Percentiles rank a stretch among this genome's conserved stretches.
Evolutionary conservation across 805 yeast genomes (phyloP).

Genomic region (Kuraishia hungarica): DNA sequence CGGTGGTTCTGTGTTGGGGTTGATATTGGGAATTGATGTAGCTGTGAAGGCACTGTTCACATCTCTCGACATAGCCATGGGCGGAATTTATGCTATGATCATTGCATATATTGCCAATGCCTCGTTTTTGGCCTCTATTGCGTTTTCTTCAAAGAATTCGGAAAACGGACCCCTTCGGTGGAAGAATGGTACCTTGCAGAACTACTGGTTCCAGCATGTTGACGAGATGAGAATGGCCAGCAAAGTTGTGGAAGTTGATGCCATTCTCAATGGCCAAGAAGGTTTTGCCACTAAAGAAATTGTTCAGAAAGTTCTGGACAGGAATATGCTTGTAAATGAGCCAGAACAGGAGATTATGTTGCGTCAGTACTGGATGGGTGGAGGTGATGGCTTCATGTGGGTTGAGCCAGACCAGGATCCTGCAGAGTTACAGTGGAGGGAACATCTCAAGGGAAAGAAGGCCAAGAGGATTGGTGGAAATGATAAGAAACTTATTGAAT

Average conservation of each 20-base stretch:
- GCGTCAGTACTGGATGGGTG: conserved; percentile 81
- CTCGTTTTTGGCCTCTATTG: conserved; percentile 31
- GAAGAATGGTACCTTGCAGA: conserved; percentile 56
- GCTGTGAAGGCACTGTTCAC: conserved; percentile 26
- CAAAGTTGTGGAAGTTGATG: conserved; percentile 58
- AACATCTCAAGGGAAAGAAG: conserved; percentile 15
- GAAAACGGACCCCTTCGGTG: conserved; percentile 49
- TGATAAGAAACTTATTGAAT: background rate
- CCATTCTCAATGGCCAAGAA: conserved; percentile 36
- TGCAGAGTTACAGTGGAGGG: conserved; percentile 43
- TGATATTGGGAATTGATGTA: conserved; percentile 37
- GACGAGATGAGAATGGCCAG: conserved; percentile 65
- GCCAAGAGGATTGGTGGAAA: conserved; percentile 12
- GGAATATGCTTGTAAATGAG: conserved; percentile 33
- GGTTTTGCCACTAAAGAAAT: conserved; percentile 27
- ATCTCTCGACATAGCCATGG: conserved; percentile 22
- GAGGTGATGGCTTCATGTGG: conserved; percentile 86
- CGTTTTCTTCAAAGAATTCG: conserved; percentile 38
- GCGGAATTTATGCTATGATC: conserved; percentile 36
- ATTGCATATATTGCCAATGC: conserved; percentile 40
- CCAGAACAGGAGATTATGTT: conserved; percentile 59
- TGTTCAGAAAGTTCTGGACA: conserved; percentile 18
- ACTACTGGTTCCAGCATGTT: conserved; percentile 54
- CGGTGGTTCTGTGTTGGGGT: conserved; percentile 32
- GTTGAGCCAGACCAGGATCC: conserved; percentile 89